Evolutionary conservation across 495 filamentous ascomycete species (phyloP).

Genomic region (Friedmanniomyces endolithicus): DNA sequence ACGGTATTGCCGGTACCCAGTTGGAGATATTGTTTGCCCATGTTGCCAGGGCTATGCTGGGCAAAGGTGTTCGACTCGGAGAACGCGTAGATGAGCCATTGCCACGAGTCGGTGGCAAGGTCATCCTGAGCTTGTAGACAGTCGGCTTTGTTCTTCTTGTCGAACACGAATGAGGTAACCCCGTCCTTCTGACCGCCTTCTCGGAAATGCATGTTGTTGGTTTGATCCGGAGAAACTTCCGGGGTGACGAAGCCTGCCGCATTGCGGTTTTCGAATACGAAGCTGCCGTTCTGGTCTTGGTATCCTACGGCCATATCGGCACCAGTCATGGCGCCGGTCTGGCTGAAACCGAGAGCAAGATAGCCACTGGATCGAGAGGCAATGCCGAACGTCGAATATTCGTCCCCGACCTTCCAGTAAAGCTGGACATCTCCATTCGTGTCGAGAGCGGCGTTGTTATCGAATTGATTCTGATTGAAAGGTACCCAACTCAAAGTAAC

Average conservation of each 20-base stretch:
- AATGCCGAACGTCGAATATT: slow-evolving; percentile 2
- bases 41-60: neutral
- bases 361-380: slow-evolving; percentile 8
- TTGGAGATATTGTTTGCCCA: slow-evolving; percentile 6
- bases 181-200: slow-evolving; percentile 3
- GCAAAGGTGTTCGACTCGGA: slow-evolving; percentile 5
- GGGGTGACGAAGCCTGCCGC: slow-evolving; percentile 4
- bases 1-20: slow-evolving; percentile 6
- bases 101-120: slow-evolving; percentile 1
- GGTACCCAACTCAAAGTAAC: slow-evolving; percentile 1
- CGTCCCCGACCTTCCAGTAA: slow-evolving; percentile 6
- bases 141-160: slow-evolving; percentile 8
- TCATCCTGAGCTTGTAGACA: neutral
- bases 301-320: slow-evolving; percentile 10
- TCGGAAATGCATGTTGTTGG: slow-evolving; percentile 3
- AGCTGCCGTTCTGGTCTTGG: slow-evolving; percentile 1
- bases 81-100: slow-evolving; percentile 11
- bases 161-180: slow-evolving; percentile 4
- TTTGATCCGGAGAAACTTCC: slow-evolving; percentile 2
- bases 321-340: slow-evolving; percentile 11
- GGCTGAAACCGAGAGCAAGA: slow-evolving; percentile 9
- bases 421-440: slow-evolving; percentile 9
- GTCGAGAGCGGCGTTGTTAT: slow-evolving; percentile 4
- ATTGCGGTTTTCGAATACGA: slow-evolving; percentile 8
- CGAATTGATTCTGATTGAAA: slow-evolving; percentile 1